phyloP scores from a whole-genome alignment of 805 yeast genomes.

The Zygoascus biomembranicola region DNA sequence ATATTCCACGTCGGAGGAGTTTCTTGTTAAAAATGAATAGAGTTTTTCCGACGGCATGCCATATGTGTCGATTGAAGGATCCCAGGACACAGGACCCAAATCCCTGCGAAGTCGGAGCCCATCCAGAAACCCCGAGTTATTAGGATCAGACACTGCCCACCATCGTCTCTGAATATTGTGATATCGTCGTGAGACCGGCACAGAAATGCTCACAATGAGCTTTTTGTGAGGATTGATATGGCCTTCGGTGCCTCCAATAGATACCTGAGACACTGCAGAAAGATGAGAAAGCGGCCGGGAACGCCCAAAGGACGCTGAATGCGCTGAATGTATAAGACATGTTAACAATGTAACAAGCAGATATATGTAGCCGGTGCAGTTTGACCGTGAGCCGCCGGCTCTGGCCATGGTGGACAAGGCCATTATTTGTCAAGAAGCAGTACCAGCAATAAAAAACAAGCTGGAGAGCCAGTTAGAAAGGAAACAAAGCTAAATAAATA shows the following conservation, averaged over 20 bases:
- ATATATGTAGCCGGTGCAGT: no score
- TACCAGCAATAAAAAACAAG: no score
- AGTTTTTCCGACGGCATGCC: slow-evolving; percentile 15
- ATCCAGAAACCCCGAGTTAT: slow-evolving; percentile 3
- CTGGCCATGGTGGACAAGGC: no score
- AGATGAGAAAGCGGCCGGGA: slow-evolving; percentile 1
- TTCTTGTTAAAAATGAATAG: slow-evolving; percentile 18
- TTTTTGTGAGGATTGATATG: neutral
- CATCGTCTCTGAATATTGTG: slow-evolving; percentile 21
- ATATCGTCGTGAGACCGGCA: slow-evolving; percentile 17
- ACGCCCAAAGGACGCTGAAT: slow-evolving; percentile 1
- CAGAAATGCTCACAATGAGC: slow-evolving; percentile 12
- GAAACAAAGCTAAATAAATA: no score
- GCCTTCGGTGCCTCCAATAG: neutral
- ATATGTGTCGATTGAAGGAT: neutral
- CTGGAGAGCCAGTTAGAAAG: no score
- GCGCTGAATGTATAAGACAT: neutral
- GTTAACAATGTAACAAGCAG: neutral
- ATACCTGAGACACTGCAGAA: slow-evolving; percentile 1
- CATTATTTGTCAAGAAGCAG: no score
- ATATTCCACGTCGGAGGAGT: slow-evolving; percentile 16
- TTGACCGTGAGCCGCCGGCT: no score
- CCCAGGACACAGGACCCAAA: neutral
- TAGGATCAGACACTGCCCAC: slow-evolving; percentile 24
- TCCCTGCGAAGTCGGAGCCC: neutral